Percentiles rank a stretch among this genome's conserved stretches.
Conservation (phyloP, 1,284 basidiomycete species). For the Polyporus tsugae region DNA sequence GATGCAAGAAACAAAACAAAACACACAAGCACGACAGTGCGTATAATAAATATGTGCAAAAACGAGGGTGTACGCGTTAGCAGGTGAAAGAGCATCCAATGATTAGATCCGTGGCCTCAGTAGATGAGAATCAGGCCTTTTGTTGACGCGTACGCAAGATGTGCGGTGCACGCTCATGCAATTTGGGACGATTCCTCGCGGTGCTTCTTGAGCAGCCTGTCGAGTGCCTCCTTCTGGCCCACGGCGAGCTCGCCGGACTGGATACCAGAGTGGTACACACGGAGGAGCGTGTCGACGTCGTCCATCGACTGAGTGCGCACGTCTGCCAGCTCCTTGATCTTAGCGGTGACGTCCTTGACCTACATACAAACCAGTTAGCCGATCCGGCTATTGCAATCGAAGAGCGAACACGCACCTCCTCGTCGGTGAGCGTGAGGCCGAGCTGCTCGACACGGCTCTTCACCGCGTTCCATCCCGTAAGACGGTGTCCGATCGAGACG, state of each 20-base stretch:
- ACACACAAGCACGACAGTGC: not conserved
- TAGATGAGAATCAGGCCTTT: slow-evolving; percentile 22
- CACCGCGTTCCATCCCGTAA: slow-evolving; percentile 99
- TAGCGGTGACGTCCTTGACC: slow-evolving; percentile 98
- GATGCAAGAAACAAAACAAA: not conserved
- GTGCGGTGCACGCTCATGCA: slow-evolving; percentile 18
- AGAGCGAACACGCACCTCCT: slow-evolving; percentile 59
- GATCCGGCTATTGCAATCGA: slow-evolving; percentile 2
- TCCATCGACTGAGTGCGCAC: slow-evolving; percentile 99
- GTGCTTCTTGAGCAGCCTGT: slow-evolving; percentile 82
- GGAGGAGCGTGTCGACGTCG: slow-evolving; percentile 96
- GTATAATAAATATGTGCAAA: slow-evolving; percentile 4
- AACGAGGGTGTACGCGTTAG: not conserved
- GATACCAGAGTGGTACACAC: slow-evolving; percentile 93
- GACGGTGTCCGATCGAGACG: slow-evolving; percentile 97
- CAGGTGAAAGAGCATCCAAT: slow-evolving; percentile 13
- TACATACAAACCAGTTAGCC: slow-evolving; percentile 37
- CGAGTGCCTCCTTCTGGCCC: slow-evolving; percentile 88
- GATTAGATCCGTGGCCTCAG: slow-evolving; percentile 25
- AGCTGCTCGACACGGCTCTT: slow-evolving; percentile 99
- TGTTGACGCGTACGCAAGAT: slow-evolving; percentile 16
- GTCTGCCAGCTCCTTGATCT: slow-evolving; percentile 99
- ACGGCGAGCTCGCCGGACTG: slow-evolving; percentile 87
- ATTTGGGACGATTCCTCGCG: slow-evolving; percentile 49
- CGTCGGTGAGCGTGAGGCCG: slow-evolving; percentile 86